Evolutionary conservation across 2,329 filamentous ascomycete genomes (phyloP).

Genomic region (Lasiodiplodia gonubiensis): DNA sequence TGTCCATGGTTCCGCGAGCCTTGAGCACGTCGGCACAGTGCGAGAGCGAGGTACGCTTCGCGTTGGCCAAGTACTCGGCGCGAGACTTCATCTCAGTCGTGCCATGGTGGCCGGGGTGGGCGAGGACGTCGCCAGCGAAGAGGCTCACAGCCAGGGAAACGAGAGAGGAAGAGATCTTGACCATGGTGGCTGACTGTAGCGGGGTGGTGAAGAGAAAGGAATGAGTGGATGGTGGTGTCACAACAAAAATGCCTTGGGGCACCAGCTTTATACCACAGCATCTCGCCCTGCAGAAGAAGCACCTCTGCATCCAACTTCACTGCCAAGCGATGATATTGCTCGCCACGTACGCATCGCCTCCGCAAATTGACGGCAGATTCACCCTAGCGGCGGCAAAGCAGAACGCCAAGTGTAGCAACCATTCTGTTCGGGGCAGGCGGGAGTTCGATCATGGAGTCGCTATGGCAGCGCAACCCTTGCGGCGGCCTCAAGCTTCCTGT

Average conservation of each 20-base stretch:
- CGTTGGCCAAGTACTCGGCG: conserved; percentile 39
- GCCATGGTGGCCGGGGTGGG: conserved; percentile 40
- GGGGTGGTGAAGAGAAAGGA: background rate
- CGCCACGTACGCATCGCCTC: background rate
- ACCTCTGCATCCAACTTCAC: background rate
- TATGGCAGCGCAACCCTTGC: conserved; percentile 4
- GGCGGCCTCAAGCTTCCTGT: conserved; percentile 20
- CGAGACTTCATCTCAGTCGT: conserved; percentile 45
- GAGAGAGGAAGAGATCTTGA: conserved; percentile 12
- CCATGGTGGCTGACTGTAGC: background rate
- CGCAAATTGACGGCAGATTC: conserved; percentile 11
- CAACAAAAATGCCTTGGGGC: background rate
- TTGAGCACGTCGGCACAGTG: conserved; percentile 49
- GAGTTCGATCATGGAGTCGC: conserved; percentile 6
- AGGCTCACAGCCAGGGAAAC: conserved; percentile 20
- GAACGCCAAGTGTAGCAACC: conserved; percentile 14
- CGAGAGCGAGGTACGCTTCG: conserved; percentile 35
- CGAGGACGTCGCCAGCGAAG: conserved; percentile 31
- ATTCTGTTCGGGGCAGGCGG: conserved; percentile 19
- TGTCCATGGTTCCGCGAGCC: conserved; percentile 48
- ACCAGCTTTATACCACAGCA: background rate
- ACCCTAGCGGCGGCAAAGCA: conserved; percentile 6
- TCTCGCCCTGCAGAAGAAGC: too few relatives aligned
- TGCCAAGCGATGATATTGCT: background rate
- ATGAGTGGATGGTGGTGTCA: background rate